Evolutionary conservation across 2,329 filamentous ascomycete species (phyloP), one percentile per base, ranked within the genome.

Genomic region (Monilinia fructigena): DNA sequence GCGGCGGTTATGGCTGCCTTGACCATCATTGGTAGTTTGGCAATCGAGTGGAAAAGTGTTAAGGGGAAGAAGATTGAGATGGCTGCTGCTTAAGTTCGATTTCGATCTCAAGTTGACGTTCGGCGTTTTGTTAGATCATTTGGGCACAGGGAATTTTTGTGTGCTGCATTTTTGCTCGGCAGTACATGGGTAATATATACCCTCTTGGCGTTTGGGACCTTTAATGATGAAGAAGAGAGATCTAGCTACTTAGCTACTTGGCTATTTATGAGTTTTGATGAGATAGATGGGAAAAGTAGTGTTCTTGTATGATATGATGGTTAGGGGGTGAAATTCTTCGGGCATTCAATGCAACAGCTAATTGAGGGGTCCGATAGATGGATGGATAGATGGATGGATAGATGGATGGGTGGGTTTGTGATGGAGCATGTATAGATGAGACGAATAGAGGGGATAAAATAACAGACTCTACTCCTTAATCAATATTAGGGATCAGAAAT

Each of bases 21-120:
- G 11, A 55, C 59, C 7, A 54, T 66, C n/a, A 42, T 63, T 31
- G 52, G 52, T 7, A 61, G 56, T 52, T 7, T 66, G 31, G 59
- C 48, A 3, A 58, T 66, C 38, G 65, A 66, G 35, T 66, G 65
- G 65, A 84, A 80, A 77, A 85, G 81, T 50, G 82, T 86, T 60
- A 83, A 85, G 77, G 74, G 74, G 2, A 75, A 75, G 73, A 76
- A 76, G 28, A 72, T 76, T 54, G 73, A 75, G 63, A 72, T 74
- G 70, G 73, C 45, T 12, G 70, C 65, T 42, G 74, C 74, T 42
- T 73, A 69, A 62, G 28, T 52, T 59, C 20, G 28, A 26, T 50
- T 38, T 50, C 2, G n/a, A 60, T 60, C 8, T 26, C 0, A 14
- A 35, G 11, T 48, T 48, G 12, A 48, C 20, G 20, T 23, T 48